Evolutionary conservation across 257 asterid genomes (phyloP), one percentile per base, ranked within the genome.

Genomic region (Solanum sparsipilum): DNA sequence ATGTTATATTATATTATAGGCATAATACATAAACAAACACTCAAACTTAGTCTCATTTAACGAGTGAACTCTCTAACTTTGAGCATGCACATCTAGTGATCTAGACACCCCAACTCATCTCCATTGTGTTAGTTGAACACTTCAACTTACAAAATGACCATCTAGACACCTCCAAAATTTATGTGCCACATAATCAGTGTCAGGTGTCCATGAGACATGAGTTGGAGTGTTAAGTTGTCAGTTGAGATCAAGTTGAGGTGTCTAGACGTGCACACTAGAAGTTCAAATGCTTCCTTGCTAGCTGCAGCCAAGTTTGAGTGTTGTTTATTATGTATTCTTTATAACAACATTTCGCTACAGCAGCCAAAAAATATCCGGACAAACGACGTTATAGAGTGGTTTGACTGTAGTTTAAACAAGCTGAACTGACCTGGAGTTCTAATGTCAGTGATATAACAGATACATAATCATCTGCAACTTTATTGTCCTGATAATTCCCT

Each of bases 401-500:
- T 72, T 72, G 41, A 18, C 25, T 32, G 15, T 32, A 16, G 34
- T 48, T 89, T 56, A 56, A 34, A 31, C 41, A 32, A 21, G 41
- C 44, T 65, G 16, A 65, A 90, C 93, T 73, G 36, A 94, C 98
- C 97, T 96, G 98, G 89, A 96, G 96, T 84, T 96, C 94, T 72
- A 96, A 84, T 71, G 98, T 96, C 67, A 96, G 86, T 65, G 98
- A 89, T 92, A 96, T 91, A 20, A 93, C 93, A 41, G 98, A 93
- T 44, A 93, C 94, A 90, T 96, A 96, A 91, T 96, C 98, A 90
- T 93, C 96, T 84, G 96, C 98, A 78, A 95, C 98, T 87, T 89
- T 88, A 76, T 89, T 94, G 88, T 96, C 98, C 48, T 94, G 86
- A 87, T 91, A 96, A 65, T 92, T 93, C 74, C 98, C 98, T 18